Evolutionary conservation across 192 early-diverging fungal genomes (phyloP).

Genomic region (Coemansia sp.): DNA sequence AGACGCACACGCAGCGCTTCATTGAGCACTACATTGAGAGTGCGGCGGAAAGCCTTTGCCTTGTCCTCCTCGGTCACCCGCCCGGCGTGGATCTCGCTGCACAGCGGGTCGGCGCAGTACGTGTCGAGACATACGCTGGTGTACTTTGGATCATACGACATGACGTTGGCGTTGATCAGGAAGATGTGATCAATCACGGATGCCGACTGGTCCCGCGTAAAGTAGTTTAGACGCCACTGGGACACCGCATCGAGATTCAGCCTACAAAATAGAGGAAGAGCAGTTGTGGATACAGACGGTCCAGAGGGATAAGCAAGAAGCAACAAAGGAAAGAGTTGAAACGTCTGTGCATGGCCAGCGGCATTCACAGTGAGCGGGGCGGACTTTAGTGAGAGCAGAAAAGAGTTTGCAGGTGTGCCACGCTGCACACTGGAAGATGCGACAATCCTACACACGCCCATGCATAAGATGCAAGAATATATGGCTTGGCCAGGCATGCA

Average conservation of each 20-base stretch:
- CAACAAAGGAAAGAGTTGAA: neutral
- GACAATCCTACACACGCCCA: neutral
- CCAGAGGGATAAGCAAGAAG: no score
- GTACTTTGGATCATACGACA: slow-evolving; percentile 51
- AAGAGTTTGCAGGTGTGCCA: neutral
- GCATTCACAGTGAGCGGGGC: neutral
- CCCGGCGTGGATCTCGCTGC: slow-evolving; percentile 51
- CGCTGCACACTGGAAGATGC: neutral
- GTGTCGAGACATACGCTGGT: slow-evolving; percentile 42
- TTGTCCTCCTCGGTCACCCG: slow-evolving; percentile 48
- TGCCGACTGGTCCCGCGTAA: slow-evolving; percentile 47
- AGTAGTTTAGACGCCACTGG: slow-evolving; percentile 55
- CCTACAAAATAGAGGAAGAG: slow-evolving; percentile 8
- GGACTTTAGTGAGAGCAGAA: slow-evolving; percentile 1
- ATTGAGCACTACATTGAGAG: slow-evolving; percentile 54
- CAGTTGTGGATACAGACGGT: neutral
- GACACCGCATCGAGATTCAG: slow-evolving; percentile 55
- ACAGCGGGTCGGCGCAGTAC: slow-evolving; percentile 54
- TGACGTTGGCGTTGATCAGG: slow-evolving; percentile 53
- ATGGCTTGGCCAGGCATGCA: neutral
- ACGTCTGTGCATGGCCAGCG: neutral
- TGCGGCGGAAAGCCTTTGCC: slow-evolving; percentile 54
- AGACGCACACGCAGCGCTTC: slow-evolving; percentile 53
- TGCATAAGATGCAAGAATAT: neutral
- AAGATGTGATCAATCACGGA: slow-evolving; percentile 54